Evolutionary conservation across 139 green algal genomes (phyloP), one percentile per base, ranked within the genome.

Genomic region (Raphidocelis subcapitata): DNA sequence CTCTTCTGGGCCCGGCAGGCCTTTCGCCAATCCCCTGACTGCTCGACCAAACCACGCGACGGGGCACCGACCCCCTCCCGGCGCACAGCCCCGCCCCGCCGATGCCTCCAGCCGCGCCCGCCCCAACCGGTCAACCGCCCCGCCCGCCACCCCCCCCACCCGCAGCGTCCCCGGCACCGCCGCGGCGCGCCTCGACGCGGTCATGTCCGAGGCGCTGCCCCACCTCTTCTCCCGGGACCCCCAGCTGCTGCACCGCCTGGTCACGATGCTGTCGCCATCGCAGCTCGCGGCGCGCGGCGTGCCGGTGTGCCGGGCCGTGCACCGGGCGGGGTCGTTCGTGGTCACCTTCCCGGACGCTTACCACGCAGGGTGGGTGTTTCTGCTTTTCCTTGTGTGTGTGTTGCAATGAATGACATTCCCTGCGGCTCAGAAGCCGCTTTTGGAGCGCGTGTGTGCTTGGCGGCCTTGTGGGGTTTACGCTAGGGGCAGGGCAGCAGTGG

Each of bases 261-360:
- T 93, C 35, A 97, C 94, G 3, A 88, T 92, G 79, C 71, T 98
- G 12, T 90, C 81, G 10, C 94, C 94, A 5, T 66, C n/a, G 0
- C 81, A 85, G 72, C 47, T 55, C 3, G 31, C 37, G 5, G 66
- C 60, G 14, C 54, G 77, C 81, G 90, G 88, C 26, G 83, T 97
- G 56, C 74, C 65, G 14, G 86, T 94, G n/a, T 86, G 47, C 55
- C 77, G 88, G 3, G 72, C 76, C 26, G 82, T 92, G 64, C 93
- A 97, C 74, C 18, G 87, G 29, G 62, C 90, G 28, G 94, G 93
- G 5, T 88, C 92, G 72, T 97, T 91, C 33, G 73, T 98, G 3
- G 66, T 98, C 41, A 98, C 94, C 24, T 98, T 95, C 74, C 93
- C 93, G 2, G 79, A 86, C 37, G 75, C 86, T 20, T 97, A 97